A percentile compares a stretch with the other conserved stretches of the same genome.
phyloP scores from a whole-genome alignment of 2,329 filamentous ascomycete species.

The Blumeria hordei region DNA sequence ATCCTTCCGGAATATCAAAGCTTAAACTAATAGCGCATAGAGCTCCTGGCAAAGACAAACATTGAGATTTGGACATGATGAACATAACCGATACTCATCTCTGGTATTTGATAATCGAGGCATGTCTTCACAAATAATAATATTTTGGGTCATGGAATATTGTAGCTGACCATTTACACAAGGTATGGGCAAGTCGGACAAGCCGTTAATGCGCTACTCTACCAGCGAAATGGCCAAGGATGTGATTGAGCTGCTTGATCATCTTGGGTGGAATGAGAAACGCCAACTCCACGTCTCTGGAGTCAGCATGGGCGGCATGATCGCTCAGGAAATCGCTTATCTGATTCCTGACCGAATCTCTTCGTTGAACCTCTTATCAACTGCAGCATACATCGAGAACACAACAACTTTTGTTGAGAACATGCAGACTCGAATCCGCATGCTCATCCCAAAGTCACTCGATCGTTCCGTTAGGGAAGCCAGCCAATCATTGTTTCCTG shows the following conservation, averaged over 20 bases:
- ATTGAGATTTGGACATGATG: constrained; percentile 53
- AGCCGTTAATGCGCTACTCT: constrained; percentile 53
- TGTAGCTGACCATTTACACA: not conserved
- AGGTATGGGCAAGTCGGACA: constrained; percentile 55
- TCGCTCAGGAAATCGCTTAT: constrained; percentile 53
- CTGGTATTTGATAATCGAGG: constrained; percentile 63
- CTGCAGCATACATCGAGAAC: constrained; percentile 34
- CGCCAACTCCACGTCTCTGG: constrained; percentile 45
- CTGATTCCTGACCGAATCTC: constrained; percentile 27
- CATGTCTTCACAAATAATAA: constrained; percentile 3
- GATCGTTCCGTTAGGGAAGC: constrained; percentile 41
- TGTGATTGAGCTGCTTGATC: constrained; percentile 40
- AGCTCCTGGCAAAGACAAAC: constrained; percentile 65
- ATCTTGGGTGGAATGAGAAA: constrained; percentile 41
- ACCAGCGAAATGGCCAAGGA: constrained; percentile 71
- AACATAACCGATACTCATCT: constrained; percentile 41
- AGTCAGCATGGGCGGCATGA: constrained; percentile 78
- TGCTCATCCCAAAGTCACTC: constrained; percentile 45
- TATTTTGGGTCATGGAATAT: not conserved
- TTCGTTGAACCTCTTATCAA: constrained; percentile 35
- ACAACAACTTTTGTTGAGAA: constrained; percentile 40
- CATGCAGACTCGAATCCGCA: constrained; percentile 27
- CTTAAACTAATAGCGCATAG: constrained; percentile 15
- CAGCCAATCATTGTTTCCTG: constrained; percentile 40
- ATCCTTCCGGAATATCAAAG: not conserved